Evolutionary conservation across 2,329 filamentous ascomycete genomes (phyloP), one percentile per base, ranked within the genome.

Genomic region (Phaeosphaeriaceae sp.): DNA sequence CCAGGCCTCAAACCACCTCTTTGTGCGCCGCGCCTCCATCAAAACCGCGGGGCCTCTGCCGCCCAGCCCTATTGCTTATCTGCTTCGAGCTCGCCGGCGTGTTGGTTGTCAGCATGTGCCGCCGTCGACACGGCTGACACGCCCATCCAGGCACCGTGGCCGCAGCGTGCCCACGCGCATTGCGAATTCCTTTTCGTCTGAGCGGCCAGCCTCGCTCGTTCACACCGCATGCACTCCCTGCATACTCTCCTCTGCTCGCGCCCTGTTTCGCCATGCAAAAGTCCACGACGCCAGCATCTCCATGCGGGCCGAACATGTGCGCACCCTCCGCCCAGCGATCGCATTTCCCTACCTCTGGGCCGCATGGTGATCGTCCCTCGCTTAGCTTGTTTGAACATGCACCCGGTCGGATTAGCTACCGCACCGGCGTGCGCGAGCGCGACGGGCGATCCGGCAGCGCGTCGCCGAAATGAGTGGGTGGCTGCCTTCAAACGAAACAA

Each of bases 231-330:
- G 36, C 15, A 40, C 13, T 13, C 36, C 36, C 36, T 15, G 15
- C 13, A n/a, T 40, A 4, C 36, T 40, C n/a, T n/a, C 15, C 15
- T n/a, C 13, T n/a, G 13, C 2, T 40, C 17, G 36, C 15, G 15
- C 11, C 5, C 36, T 40, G 49, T 51, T 44, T 51, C 49, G 49
- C 36, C 49, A 44, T 51, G 31, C 31, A 36, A 3, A 40, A n/a
- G 5, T 19, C 49, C 49, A 22, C 49, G 36, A 25, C 49, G 42
- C 42, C 17, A 6, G 40, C 7, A 45, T 25, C 50, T 31, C 40
- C 21, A 13, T 45, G 24, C 50, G 41, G 40, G 2, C 50, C 50
- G 50, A 52, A 44, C 50, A 45, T 52, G 50, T 52, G 50, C 49
- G 36, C 40, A 33, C 24, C 20, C 21, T 33, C 41, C 27, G 36